Evolutionary conservation across 2,329 filamentous ascomycete genomes (phyloP), one percentile per base, ranked within the genome.

Genomic region (Aspergillus pseudotamarii): DNA sequence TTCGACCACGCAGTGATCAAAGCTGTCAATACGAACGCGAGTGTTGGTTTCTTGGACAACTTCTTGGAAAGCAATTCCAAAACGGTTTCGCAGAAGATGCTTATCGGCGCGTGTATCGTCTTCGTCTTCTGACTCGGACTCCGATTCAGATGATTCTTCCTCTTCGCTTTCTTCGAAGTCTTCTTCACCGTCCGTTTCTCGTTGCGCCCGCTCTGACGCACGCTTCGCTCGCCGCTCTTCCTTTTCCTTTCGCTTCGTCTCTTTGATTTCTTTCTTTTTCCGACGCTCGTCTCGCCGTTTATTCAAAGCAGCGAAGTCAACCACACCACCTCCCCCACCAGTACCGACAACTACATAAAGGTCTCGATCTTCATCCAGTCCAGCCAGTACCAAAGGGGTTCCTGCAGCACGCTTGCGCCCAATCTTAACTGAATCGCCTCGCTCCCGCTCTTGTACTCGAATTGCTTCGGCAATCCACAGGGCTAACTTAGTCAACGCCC

Each of bases 1-100:
- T 77, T 99, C 95, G 54, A 98, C 94, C 9, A 98, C 95, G 73
- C 93, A 96, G 76, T 97, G 92, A 79, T 99, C 95, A 73, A 99
- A 99, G 77, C 92, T 96, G 79, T 99, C 95, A 74, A 97, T 96
- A 64, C 93, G 84, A 23, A 98, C 93, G 19, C 94, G 82, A 0
- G 94, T 92, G 63, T 90, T 95, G 19, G 94, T 98, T 82, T 97
- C 93, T 58, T 90, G 87, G 2, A 97, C 91, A 0, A 98, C 95
- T 73, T 97, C 93, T 76, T 97, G 93, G 77, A 99, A 99, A 3
- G 95, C 94, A 71, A 90, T 93, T 9, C 95, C 95, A 73, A 99
- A 99, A 57, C 91, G 88, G 79, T 98, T 99, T 58, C 92, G 81
- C 1, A 94, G 91, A 59, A 91, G 91, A 0, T 90, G 89, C 65